phyloP scores from a whole-genome alignment of 1,139 yeast species.

The Arxiozyma slooffiae region DNA sequence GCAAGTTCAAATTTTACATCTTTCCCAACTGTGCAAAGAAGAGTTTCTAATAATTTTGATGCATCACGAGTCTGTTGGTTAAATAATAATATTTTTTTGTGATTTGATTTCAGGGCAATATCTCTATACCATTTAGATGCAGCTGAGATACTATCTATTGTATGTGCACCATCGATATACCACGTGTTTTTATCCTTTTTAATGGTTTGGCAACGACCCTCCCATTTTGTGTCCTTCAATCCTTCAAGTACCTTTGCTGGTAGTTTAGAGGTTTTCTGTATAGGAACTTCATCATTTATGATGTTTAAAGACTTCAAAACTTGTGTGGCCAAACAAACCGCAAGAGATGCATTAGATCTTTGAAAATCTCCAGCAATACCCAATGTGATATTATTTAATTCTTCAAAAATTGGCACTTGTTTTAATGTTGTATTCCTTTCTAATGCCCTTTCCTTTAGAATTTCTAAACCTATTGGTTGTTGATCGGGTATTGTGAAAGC shows the following conservation, averaged over 20 bases:
- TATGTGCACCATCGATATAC: constrained; percentile 95
- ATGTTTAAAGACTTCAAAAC: constrained; percentile 47
- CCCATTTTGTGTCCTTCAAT: constrained; percentile 67
- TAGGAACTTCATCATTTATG: constrained; percentile 21
- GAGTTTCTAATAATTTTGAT: constrained; percentile 45
- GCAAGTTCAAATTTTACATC: constrained; percentile 55
- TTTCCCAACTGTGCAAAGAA: constrained; percentile 38
- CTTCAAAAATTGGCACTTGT: constrained; percentile 41
- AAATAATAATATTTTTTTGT: constrained; percentile 50
- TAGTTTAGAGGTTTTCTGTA: constrained; percentile 9
- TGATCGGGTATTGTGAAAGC: constrained; percentile 60
- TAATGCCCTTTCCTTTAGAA: constrained; percentile 51
- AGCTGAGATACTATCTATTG: constrained; percentile 72
- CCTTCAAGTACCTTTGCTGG: constrained; percentile 48
- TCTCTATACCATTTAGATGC: constrained; percentile 71
- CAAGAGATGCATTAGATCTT: constrained; percentile 75
- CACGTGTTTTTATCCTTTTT: constrained; percentile 47
- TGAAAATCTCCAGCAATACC: constrained; percentile 90
- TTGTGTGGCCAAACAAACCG: constrained; percentile 59
- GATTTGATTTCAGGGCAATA: constrained; percentile 23
- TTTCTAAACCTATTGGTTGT: constrained; percentile 43
- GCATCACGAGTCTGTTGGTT: constrained; percentile 95
- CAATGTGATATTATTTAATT: constrained; percentile 38
- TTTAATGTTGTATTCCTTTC: constrained; percentile 50
- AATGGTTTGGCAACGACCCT: constrained; percentile 85